Percentiles rank a stretch among this genome's conserved stretches.
These are phyloP conservation scores for Atalantia buxifolia DNA, from an alignment of 345 rosid genomes.

Conservation along the genomic window DNA sequence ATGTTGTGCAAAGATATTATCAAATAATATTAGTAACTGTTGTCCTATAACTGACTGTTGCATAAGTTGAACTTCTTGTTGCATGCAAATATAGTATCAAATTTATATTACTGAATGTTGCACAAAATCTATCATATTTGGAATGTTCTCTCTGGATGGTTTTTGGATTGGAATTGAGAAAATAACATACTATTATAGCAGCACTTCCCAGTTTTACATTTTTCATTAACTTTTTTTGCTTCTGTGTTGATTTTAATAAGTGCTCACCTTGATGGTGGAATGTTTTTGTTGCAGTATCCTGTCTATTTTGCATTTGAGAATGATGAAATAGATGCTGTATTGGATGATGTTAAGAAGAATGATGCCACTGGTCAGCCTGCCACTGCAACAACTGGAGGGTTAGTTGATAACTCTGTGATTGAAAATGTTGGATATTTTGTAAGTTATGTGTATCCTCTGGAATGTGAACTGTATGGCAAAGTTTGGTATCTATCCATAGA, in stretches of 20 bases:
- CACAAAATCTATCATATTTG: too few relatives aligned
- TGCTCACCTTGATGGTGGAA: background rate
- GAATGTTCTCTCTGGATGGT: background rate
- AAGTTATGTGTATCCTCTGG: background rate
- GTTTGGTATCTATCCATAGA: background rate
- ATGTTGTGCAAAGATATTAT: too few relatives aligned
- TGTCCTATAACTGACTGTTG: too few relatives aligned
- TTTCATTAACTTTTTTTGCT: background rate
- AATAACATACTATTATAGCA: background rate
- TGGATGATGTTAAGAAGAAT: slow-evolving; percentile 81
- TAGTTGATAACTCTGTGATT: slow-evolving; percentile 29
- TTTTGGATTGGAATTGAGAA: background rate
- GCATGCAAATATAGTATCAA: too few relatives aligned
- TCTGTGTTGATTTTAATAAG: background rate
- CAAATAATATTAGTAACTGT: too few relatives aligned
- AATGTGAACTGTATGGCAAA: background rate
- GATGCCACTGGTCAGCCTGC: slow-evolving; percentile 92
- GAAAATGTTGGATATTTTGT: slow-evolving; percentile 2
- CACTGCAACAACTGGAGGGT: slow-evolving; percentile 98
- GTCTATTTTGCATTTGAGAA: slow-evolving; percentile 95
- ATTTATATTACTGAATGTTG: too few relatives aligned
- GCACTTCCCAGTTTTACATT: background rate
- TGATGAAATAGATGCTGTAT: slow-evolving; percentile 67
- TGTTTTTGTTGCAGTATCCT: slow-evolving; percentile 61
- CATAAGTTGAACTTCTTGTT: too few relatives aligned